phyloP scores from a whole-genome alignment of 2,329 filamentous ascomycete genomes.

The Verticillium tricorpus region DNA sequence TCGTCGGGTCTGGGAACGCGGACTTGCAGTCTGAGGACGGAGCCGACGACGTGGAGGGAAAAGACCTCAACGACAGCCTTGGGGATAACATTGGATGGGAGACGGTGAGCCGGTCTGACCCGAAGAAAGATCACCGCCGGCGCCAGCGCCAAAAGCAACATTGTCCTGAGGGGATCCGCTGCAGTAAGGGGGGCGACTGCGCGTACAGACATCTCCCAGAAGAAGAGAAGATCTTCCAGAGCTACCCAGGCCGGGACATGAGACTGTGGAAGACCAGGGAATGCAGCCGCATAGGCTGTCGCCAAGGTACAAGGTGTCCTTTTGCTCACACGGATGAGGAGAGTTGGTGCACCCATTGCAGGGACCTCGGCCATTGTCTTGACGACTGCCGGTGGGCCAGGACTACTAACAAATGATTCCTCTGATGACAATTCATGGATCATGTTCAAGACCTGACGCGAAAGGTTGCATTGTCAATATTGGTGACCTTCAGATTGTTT shows the following conservation, averaged over 20 bases:
- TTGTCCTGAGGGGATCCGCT: constrained; percentile 7
- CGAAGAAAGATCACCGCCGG: not conserved
- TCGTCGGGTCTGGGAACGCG: no score
- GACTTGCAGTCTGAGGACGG: not conserved
- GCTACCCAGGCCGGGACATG: constrained; percentile 1
- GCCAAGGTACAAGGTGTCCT: not conserved
- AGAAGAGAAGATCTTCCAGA: constrained; percentile 4
- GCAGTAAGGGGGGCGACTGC: constrained; percentile 5
- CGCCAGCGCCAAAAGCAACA: constrained; percentile 1
- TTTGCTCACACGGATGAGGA: constrained; percentile 7
- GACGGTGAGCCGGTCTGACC: constrained; percentile 1
- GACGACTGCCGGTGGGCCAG: constrained; percentile 6
- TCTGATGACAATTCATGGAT: no score
- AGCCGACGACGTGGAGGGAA: not conserved
- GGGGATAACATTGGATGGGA: not conserved
- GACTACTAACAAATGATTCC: no score
- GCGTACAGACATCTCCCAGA: constrained; percentile 2
- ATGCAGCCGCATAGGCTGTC: not conserved
- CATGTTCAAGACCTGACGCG: no score
- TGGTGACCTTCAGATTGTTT: no score
- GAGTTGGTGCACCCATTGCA: constrained; percentile 6
- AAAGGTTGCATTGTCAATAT: no score
- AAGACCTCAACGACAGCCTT: not conserved
- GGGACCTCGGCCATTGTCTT: constrained; percentile 2
- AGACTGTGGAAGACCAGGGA: constrained; percentile 8